Base-by-base conservation (phyloP, 1,284 basidiomycete genomes). In the Termitomyces sp. region DNA sequence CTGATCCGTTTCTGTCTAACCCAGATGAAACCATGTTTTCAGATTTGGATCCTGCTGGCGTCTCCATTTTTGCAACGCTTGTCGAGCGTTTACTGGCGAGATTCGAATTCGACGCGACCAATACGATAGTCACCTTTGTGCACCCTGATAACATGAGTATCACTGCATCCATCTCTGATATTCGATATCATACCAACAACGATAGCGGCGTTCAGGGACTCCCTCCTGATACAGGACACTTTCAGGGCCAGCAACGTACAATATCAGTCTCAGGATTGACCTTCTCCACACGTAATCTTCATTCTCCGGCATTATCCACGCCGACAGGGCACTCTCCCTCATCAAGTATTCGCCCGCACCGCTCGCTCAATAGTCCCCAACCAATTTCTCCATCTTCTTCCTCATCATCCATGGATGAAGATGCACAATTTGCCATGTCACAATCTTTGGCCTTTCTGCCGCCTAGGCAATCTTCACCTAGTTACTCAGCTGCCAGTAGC, bases 41-140 rank as follows among this genome's bases (percentile, higher is more conserved):
- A n/a, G 80, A 84, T 43, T 64, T 68, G n/a, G 83, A 87, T 56
- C 84, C 85, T 36, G 78, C 76, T 34, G 88, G 88, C 31, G 86
- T 94, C 17, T 92, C 91, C 1, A 75, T 96, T 45, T 87, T 98
- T 65, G 88, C 94, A 17, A 81, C 83, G 31, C 77, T 96, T 42
- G 85, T 95, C 46, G 93, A 96, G 68, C 80, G 86, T 12, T 74
- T 97, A 3, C 79, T 97, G 12, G 82, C 91, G 8, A 80, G 89
- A 56, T 88, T 98, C 61, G 82, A 90, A 59, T 88, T 93, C 64
- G 83, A 85, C 61, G 88, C 89, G 26, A 68, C 73, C 24, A 83
- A 91, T 62, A 80, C 87, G 34, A 80, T 73, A 57, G 73, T 95
- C 39, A 86, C 85, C 0, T 58, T 91, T 38, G 70, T 90, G 24